A percentile compares a stretch with the other conserved stretches of the same genome.
These are phyloP conservation scores for Cryphonectria naterciae DNA, from an alignment of 2,329 filamentous ascomycete species.

Conservation along the genomic window DNA sequence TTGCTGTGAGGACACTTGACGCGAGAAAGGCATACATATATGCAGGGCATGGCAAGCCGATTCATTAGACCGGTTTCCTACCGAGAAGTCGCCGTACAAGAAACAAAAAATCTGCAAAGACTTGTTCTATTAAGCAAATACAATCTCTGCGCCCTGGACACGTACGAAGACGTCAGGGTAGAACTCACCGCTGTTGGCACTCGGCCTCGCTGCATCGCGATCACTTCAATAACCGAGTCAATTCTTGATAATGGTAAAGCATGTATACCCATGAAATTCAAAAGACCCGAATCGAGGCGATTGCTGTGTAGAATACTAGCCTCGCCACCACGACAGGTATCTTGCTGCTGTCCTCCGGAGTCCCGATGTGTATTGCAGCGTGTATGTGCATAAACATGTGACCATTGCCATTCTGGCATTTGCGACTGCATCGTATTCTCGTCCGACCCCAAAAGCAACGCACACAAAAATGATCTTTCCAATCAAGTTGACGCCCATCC, in stretches of 20 bases:
- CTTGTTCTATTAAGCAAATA: not conserved
- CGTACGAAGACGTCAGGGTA: not conserved
- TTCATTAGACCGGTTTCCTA: not conserved
- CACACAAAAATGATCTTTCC: not conserved
- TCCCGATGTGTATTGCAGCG: not conserved
- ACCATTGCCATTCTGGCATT: constrained; percentile 6
- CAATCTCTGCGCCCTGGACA: not conserved
- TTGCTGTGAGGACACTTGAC: constrained; percentile 55
- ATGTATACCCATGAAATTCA: not conserved
- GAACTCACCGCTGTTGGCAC: not conserved
- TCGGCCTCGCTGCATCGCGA: not conserved
- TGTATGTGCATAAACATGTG: not conserved
- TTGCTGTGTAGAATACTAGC: not conserved
- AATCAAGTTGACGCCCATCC: not conserved
- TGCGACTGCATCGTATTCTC: constrained; percentile 2
- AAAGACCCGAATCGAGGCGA: constrained; percentile 17
- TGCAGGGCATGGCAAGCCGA: not conserved
- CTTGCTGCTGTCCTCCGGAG: not conserved
- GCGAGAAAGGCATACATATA: not conserved
- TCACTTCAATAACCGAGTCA: not conserved
- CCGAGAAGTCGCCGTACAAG: not conserved
- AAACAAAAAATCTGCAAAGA: not conserved
- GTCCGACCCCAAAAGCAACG: not conserved
- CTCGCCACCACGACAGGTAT: not conserved
- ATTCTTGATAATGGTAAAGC: not conserved